A percentile compares a stretch with the other conserved stretches of the same genome.
Conservation (phyloP, 2,329 filamentous ascomycete genomes). For the Sporothrix globosa region DNA sequence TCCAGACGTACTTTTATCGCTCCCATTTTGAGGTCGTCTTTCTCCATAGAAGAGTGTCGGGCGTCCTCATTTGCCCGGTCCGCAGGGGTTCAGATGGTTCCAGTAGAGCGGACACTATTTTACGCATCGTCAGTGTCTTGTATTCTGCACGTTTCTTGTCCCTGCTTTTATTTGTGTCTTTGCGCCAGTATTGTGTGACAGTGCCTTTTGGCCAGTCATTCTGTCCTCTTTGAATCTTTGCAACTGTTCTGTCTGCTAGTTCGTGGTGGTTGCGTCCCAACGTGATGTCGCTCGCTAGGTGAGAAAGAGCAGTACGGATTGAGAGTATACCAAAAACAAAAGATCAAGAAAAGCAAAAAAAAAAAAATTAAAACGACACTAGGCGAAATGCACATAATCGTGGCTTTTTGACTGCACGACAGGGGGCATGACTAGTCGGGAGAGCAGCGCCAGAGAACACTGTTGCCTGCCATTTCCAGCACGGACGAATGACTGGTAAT, state of each 20-base stretch:
- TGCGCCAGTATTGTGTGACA: background rate
- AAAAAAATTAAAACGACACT: background rate
- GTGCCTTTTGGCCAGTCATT: background rate
- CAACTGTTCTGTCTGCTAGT: background rate
- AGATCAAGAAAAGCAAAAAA: background rate
- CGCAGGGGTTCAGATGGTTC: conserved; percentile 13
- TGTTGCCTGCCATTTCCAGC: conserved; percentile 7
- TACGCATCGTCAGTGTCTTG: conserved; percentile 22
- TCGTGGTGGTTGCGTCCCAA: background rate
- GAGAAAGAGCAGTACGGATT: background rate
- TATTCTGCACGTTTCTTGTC: background rate
- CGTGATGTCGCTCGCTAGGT: conserved; percentile 9
- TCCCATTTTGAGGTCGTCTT: background rate
- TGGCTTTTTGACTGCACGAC: conserved; percentile 11
- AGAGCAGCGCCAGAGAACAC: background rate
- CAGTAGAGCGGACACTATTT: conserved; percentile 15
- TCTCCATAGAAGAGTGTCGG: background rate
- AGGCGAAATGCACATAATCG: background rate
- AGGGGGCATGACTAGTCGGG: background rate
- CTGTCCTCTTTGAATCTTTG: background rate
- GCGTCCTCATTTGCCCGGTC: background rate
- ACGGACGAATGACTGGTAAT: background rate
- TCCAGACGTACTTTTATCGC: background rate
- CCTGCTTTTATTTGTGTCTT: conserved; percentile 6
- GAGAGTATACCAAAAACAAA: background rate